phyloP scores from a whole-genome alignment of 208 protist genomes.

The Balamuthia mandrillaris region DNA sequence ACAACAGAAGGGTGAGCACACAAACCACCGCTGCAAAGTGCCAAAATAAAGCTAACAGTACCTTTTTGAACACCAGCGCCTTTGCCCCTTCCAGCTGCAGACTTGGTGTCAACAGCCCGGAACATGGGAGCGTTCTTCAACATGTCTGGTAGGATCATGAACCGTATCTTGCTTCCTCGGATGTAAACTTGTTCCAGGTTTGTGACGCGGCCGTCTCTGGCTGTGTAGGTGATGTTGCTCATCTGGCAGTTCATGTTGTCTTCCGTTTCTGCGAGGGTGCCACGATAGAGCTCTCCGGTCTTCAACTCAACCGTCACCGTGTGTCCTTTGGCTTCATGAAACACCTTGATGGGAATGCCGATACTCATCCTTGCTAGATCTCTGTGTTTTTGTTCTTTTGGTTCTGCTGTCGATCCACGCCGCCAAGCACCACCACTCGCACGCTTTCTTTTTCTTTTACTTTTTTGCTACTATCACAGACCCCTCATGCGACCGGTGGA shows the following conservation, averaged over 20 bases:
- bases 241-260: slow-evolving; percentile 84
- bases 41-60: background rate
- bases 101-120: slow-evolving; percentile 64
- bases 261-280: slow-evolving; percentile 77
- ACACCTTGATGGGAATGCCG: slow-evolving; percentile 79
- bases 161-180: slow-evolving; percentile 80
- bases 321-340: slow-evolving; percentile 80
- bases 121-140: slow-evolving; percentile 87
- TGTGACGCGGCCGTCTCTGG: slow-evolving; percentile 67
- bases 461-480: too few relatives aligned
- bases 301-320: slow-evolving; percentile 78
- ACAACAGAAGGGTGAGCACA: background rate
- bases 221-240: slow-evolving; percentile 72
- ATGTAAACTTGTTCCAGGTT: slow-evolving; percentile 78
- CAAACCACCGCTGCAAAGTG: background rate
- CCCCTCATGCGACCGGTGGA: too few relatives aligned
- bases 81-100: background rate
- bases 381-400: too few relatives aligned
- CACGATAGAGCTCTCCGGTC: slow-evolving; percentile 79
- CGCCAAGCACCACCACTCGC: too few relatives aligned
- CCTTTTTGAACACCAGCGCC: slow-evolving; percentile 31
- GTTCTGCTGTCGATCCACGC: too few relatives aligned
- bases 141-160: slow-evolving; percentile 84
- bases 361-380: slow-evolving; percentile 60
- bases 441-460: too few relatives aligned